phyloP scores from a whole-genome alignment of 169 alveolate genomes.

The Plasmodium berghei region DNA sequence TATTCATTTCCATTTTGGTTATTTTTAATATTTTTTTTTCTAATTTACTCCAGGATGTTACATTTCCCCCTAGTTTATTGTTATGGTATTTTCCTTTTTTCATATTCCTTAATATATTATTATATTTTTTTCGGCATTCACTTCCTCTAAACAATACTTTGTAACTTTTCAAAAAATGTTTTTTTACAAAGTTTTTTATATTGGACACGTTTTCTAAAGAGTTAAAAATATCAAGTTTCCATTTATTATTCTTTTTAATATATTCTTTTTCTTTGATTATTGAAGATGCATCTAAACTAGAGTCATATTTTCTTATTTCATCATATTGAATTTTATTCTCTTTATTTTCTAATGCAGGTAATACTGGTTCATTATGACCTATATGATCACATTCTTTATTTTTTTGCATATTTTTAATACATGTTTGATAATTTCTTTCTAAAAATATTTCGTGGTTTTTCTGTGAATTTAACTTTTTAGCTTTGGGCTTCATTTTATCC shows the following conservation, averaged over 20 bases:
- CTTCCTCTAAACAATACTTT: neutral
- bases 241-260: neutral
- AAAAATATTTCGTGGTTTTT: conserved; percentile 10
- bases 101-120: neutral
- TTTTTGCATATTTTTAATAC: neutral
- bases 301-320: neutral
- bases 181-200: neutral
- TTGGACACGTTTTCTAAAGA: neutral
- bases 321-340: neutral
- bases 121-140: neutral
- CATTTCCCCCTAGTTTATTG: neutral
- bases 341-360: neutral
- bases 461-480: neutral
- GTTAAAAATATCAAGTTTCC: conserved; percentile 6
- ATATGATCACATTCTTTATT: neutral
- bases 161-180: too few relatives aligned
- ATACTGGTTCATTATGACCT: neutral
- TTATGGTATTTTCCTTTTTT: conserved; percentile 10
- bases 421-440: conserved; percentile 2
- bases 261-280: neutral
- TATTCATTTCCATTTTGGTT: conserved; percentile 8
- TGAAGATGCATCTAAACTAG: neutral
- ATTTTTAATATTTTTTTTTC: conserved; percentile 15
- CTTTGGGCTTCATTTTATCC: neutral
- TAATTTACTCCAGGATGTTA: neutral